phyloP scores from a whole-genome alignment of 2,329 filamentous ascomycete species.

The Gnomoniopsis sp. region DNA sequence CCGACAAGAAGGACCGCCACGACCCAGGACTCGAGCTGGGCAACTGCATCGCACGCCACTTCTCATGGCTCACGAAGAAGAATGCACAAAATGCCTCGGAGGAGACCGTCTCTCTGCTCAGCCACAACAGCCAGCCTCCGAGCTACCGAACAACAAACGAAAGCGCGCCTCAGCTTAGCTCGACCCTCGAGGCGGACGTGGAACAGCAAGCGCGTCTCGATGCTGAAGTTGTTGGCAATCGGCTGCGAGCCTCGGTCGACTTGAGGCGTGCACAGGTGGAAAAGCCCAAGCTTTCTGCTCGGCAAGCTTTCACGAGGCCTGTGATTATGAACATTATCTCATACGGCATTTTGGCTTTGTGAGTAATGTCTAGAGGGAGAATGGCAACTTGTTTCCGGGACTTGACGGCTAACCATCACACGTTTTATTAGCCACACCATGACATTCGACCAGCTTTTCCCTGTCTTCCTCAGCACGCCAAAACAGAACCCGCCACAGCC shows the following conservation, averaged over 20 bases:
- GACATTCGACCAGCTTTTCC: conserved; percentile 90
- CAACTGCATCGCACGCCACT: conserved; percentile 57
- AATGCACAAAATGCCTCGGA: conserved; percentile 43
- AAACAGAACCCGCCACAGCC: conserved; percentile 45
- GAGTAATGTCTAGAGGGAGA: conserved; percentile 41
- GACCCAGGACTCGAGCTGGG: conserved; percentile 78
- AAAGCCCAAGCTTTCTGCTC: conserved; percentile 17
- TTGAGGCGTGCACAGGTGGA: conserved; percentile 33
- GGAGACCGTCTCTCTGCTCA: conserved; percentile 63
- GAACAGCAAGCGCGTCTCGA: conserved; percentile 15
- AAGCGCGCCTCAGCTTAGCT: conserved; percentile 46
- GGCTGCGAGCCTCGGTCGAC: conserved; percentile 10
- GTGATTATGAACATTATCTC: conserved; percentile 84
- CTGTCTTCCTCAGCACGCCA: conserved; percentile 79
- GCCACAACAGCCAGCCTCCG: conserved; percentile 59
- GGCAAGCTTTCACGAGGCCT: conserved; percentile 72
- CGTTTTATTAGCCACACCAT: conserved; percentile 81
- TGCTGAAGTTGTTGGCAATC: conserved; percentile 9
- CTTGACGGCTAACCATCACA: conserved; percentile 21
- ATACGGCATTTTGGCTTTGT: conserved; percentile 94
- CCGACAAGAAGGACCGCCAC: conserved; percentile 69
- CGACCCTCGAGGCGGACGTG: conserved; percentile 29
- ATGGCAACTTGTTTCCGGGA: too few relatives aligned
- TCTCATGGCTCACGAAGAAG: conserved; percentile 36
- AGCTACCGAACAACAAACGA: conserved; percentile 64